These are phyloP conservation scores for Cairneyella variabilis DNA, from an alignment of 495 filamentous ascomycete genomes.

Conservation along the genomic window DNA sequence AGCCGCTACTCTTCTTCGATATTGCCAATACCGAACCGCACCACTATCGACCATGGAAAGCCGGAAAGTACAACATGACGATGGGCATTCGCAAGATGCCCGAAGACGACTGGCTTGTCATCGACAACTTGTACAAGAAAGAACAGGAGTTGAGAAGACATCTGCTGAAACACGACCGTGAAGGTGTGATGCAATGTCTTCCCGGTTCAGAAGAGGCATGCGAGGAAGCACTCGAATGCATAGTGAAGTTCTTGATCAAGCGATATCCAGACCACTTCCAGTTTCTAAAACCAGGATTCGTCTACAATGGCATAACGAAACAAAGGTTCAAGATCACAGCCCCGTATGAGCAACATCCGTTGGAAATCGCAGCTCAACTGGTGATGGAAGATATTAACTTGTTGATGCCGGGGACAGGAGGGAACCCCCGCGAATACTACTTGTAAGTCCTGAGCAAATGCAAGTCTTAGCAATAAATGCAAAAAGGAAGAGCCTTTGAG, in stretches of 20 bases:
- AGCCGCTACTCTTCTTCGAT: constrained; percentile 7
- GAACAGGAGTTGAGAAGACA: constrained; percentile 41
- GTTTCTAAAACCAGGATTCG: constrained; percentile 24
- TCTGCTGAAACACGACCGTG: constrained; percentile 39
- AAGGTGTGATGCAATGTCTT: constrained; percentile 43
- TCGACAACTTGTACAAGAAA: constrained; percentile 49
- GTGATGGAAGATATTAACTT: constrained; percentile 56
- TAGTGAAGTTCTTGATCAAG: constrained; percentile 45
- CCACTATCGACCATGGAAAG: constrained; percentile 21
- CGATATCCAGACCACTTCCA: constrained; percentile 43
- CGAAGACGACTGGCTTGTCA: constrained; percentile 46
- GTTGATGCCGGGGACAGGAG: constrained; percentile 35
- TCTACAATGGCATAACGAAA: constrained; percentile 47
- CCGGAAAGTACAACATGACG: constrained; percentile 33
- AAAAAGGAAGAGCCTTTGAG: too few species aligned
- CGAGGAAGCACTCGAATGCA: constrained; percentile 45
- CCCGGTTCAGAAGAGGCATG: constrained; percentile 47
- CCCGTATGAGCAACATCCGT: constrained; percentile 29
- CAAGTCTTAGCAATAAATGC: too few species aligned
- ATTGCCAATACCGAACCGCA: constrained; percentile 2
- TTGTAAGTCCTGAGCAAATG: constrained; percentile 20
- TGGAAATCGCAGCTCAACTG: constrained; percentile 51
- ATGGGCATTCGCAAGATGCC: constrained; percentile 53
- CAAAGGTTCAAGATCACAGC: constrained; percentile 39
- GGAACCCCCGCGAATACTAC: constrained; percentile 44